Conservation (phyloP, 768 basidiomycete species). For the Podaxis mareebaensis region DNA sequence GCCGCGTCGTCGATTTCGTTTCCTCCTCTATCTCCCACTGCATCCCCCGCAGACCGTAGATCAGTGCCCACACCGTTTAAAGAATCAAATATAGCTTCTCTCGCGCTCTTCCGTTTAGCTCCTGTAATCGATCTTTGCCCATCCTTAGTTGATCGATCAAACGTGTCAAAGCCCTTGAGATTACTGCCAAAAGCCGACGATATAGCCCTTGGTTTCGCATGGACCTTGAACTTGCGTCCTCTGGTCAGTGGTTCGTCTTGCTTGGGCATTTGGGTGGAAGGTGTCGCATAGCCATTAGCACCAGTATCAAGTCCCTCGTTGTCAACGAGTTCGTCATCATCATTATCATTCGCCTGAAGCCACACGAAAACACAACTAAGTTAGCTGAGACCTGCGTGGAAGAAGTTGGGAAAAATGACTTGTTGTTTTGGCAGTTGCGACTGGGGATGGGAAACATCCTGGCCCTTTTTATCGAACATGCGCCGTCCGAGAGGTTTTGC, state of each 20-base stretch:
- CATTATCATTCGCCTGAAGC: not conserved
- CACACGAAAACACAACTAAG: not conserved
- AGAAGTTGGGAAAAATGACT: constrained; percentile 1
- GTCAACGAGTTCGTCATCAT: not conserved
- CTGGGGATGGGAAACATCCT: constrained; percentile 29
- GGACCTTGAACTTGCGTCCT: constrained; percentile 24
- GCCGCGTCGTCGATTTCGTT: constrained; percentile 1
- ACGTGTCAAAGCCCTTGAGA: constrained; percentile 22
- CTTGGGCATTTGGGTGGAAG: not conserved
- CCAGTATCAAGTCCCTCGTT: not conserved
- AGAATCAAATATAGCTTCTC: constrained; percentile 46
- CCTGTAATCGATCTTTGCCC: constrained; percentile 19
- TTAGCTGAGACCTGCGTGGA: not conserved
- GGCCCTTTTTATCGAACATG: constrained; percentile 45
- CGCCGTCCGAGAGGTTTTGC: constrained; percentile 43
- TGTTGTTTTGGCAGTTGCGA: constrained; percentile 19
- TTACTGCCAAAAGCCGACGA: constrained; percentile 25
- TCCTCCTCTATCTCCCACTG: not conserved
- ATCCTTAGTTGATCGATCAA: constrained; percentile 11
- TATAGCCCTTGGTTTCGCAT: constrained; percentile 29
- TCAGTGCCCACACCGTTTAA: constrained; percentile 48
- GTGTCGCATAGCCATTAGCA: not conserved
- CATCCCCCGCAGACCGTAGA: constrained; percentile 33
- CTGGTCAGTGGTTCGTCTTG: not conserved
- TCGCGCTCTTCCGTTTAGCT: constrained; percentile 39